These are phyloP conservation scores for Leptographium radiaticola DNA, from an alignment of 2,329 filamentous ascomycete species.

Conservation along the genomic window DNA sequence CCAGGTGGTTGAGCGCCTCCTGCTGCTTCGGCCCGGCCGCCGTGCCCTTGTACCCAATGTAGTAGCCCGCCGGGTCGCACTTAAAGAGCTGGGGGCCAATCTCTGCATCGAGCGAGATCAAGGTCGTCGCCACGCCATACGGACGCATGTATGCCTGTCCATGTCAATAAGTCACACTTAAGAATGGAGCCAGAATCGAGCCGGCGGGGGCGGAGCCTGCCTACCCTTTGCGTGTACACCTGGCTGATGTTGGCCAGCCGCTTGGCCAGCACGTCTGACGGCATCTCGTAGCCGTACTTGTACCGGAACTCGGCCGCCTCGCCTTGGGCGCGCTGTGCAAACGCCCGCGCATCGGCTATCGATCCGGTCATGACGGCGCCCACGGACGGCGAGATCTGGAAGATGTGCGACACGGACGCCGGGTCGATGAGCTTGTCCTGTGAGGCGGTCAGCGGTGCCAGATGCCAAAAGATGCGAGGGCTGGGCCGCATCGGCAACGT, in stretches of 20 bases:
- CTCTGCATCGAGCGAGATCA: conserved; percentile 89
- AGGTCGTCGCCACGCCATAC: conserved; percentile 85
- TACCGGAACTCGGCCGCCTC: conserved; percentile 97
- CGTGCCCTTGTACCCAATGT: conserved; percentile 95
- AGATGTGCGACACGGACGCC: conserved; percentile 91
- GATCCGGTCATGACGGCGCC: conserved; percentile 98
- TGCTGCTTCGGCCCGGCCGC: conserved; percentile 96
- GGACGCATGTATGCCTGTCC: conserved; percentile 85
- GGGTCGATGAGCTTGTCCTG: conserved; percentile 99
- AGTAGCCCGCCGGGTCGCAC: conserved; percentile 96
- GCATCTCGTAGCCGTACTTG: conserved; percentile 99
- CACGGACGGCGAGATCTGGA: conserved; percentile 89
- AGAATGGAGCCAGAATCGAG: no score
- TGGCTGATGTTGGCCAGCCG: conserved; percentile 97
- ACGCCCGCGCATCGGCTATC: conserved; percentile 91
- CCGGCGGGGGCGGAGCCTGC: conserved; percentile 9
- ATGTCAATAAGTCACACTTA: background rate
- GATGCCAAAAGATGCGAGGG: background rate
- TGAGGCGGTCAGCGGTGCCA: background rate
- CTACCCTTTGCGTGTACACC: conserved; percentile 92
- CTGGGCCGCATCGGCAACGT: conserved; percentile 25
- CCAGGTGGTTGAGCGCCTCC: conserved; percentile 93
- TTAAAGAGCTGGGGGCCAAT: conserved; percentile 93
- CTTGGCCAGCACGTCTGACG: conserved; percentile 92
- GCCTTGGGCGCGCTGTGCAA: conserved; percentile 80